Base-by-base conservation (phyloP, 2,329 filamentous ascomycete species). In the Botryotinia convoluta region DNA sequence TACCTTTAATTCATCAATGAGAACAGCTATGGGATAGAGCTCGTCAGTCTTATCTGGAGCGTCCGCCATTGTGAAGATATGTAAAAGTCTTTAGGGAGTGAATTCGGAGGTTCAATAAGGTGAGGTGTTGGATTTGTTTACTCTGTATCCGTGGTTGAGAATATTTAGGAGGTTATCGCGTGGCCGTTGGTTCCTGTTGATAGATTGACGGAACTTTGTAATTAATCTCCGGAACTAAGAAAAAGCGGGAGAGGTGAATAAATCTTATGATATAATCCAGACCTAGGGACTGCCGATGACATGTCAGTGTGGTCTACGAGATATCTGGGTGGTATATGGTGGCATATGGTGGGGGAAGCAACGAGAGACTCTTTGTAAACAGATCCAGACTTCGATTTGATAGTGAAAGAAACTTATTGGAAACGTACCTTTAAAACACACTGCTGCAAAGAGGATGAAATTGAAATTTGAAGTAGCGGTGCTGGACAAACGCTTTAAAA, bases 1-100 rank as follows among this genome's bases (percentile, higher is more conserved):
- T 89, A 97, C 95, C 93, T 98, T 99, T 82, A 99, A 89, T 90
- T 99, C 96, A 85, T 99, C 96, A 85, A 99, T 99, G 85, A 99
- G 91, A 79, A 99, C 96, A 82, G 97, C 96, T 87, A 99, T 99
- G 83, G 96, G 96, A 85, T 98, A 99, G 82, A 99, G 94, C 91
- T 98, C 97, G 86, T 99, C 96, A 84, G 92, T 97, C 87, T 95
- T 91, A 85, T 92, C 93, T 84, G 91, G 89, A 20, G 92, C 92
- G 86, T 98, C 89, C 85, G 89, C 94, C 95, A 98, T 98, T 84
- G 84, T 88, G 89, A 85, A 83, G 81, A 80, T 69, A 75, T 77
- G 76, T 73, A 71, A 77, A 76, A 72, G 74, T 75, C 59, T 71
- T 78, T 75, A 65, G 75, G 76, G 77, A 77, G 79, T 78, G 75